Base-by-base conservation (phyloP, 2,329 filamentous ascomycete genomes). In the Trichoderma sp. region DNA sequence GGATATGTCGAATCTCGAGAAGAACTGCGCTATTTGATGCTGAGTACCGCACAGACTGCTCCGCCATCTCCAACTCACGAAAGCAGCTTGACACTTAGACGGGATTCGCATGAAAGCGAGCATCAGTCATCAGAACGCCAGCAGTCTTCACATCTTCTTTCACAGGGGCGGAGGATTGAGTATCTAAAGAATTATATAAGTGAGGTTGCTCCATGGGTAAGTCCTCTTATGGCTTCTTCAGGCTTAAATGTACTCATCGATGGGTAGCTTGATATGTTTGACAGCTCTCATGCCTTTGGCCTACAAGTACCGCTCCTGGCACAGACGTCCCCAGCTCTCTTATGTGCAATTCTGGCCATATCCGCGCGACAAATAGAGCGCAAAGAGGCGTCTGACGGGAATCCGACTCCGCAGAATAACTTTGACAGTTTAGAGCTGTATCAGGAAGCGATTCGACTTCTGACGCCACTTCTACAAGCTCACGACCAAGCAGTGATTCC, bases 1-100 rank as follows among this genome's bases (percentile, higher is more conserved):
- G 61, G 34, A n/a, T 65, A 65, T 65, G 61, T 65, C 24, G 61
- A 51, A 18, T 65, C 61, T 24, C 61, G 61, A 32, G 61, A 65
- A 24, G 61, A 56, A 14, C 13, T 65, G 61, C 61, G 61, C 26
- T 56, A 52, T 37, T 14, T 65, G 51, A 56, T 65, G 61, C 61
- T 65, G 37, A 56, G 54, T 13, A 65, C 61, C 11, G 61, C 61
- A 24, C 61, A 65, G 28, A 65, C 61, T 56, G 61, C 61, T 13
- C 51, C 51, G 34, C 37, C 61, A 24, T 65, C 61, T 32, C 61
- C 61, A n/a, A 21, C 8, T 32, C 61, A 46, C 14, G 51, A n/a
- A 14, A 52, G 43, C 7, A 56, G 34, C 37, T 46, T 65, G 26
- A 43, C 30, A 46, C 24, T 49, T 2, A 34, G 13, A 2, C 7